Percentiles rank a stretch among this genome's conserved stretches.
Evolutionary conservation across 352 stramenopile genomes (phyloP).

Genomic region (Phytophthora multivora): DNA sequence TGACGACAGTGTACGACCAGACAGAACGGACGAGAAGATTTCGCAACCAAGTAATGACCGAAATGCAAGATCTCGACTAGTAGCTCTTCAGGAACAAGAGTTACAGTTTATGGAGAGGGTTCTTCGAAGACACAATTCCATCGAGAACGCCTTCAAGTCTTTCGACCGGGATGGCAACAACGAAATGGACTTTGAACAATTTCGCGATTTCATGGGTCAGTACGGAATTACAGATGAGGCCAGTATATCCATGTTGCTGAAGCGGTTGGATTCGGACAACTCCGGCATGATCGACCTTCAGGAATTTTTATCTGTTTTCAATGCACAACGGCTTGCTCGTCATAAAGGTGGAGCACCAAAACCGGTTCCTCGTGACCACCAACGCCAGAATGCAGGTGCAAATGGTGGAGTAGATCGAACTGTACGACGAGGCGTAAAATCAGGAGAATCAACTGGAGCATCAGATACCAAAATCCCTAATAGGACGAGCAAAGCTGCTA

Average conservation of each 20-base stretch:
- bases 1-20: background rate
- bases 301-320: constrained; percentile 66
- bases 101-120: constrained; percentile 54
- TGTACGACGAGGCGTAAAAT: background rate
- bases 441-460: background rate
- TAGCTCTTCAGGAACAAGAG: constrained; percentile 50
- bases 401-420: background rate
- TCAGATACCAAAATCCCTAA: background rate
- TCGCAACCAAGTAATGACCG: constrained; percentile 15
- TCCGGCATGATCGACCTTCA: constrained; percentile 54
- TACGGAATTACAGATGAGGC: constrained; percentile 58
- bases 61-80: constrained; percentile 29
- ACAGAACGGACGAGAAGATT: constrained; percentile 4
- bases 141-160: constrained; percentile 51
- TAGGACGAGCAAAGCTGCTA: constrained; percentile 20
- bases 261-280: constrained; percentile 51
- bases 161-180: constrained; percentile 39
- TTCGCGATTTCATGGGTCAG: constrained; percentile 56
- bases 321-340: constrained; percentile 32
- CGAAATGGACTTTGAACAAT: constrained; percentile 62
- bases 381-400: background rate
- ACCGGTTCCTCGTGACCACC: background rate
- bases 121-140: constrained; percentile 41
- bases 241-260: constrained; percentile 52
- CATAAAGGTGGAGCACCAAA: constrained; percentile 27